These are phyloP conservation scores for Teratosphaeriaceae sp. DNA, from an alignment of 2,329 filamentous ascomycete species.

Conservation along the genomic window DNA sequence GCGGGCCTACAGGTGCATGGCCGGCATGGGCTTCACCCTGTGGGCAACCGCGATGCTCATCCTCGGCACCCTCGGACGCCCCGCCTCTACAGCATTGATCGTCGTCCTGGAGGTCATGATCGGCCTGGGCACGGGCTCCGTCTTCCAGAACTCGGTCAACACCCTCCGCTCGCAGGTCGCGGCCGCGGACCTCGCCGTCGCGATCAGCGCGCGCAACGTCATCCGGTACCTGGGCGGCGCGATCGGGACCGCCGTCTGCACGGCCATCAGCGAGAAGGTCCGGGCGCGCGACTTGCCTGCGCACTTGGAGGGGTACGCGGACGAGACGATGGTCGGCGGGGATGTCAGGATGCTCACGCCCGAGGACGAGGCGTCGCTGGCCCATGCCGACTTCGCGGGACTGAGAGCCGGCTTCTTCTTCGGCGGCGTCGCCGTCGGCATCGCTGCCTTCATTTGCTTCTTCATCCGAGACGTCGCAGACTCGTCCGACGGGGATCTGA, in stretches of 20 bases:
- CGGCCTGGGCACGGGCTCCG: constrained; percentile 17
- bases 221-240: constrained; percentile 18
- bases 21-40: constrained; percentile 14
- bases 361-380: neutral
- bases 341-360: neutral
- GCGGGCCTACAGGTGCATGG: constrained; percentile 14
- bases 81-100: constrained; percentile 1
- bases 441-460: neutral
- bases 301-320: neutral
- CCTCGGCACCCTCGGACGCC: constrained; percentile 1
- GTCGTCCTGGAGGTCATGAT: constrained; percentile 13
- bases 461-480: neutral
- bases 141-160: constrained; percentile 20
- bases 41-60: constrained; percentile 15
- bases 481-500: too few relatives aligned
- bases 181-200: constrained; percentile 12
- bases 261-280: neutral
- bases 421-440: neutral
- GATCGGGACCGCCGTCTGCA: constrained; percentile 14
- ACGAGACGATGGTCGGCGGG: neutral
- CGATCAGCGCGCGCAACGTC: constrained; percentile 17
- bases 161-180: constrained; percentile 16
- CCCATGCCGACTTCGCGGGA: neutral
- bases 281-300: neutral
- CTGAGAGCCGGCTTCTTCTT: neutral